Evolutionary conservation across 1,139 yeast species (phyloP), one percentile per base, ranked within the genome.

Genomic region (Geotrichum siamense): DNA sequence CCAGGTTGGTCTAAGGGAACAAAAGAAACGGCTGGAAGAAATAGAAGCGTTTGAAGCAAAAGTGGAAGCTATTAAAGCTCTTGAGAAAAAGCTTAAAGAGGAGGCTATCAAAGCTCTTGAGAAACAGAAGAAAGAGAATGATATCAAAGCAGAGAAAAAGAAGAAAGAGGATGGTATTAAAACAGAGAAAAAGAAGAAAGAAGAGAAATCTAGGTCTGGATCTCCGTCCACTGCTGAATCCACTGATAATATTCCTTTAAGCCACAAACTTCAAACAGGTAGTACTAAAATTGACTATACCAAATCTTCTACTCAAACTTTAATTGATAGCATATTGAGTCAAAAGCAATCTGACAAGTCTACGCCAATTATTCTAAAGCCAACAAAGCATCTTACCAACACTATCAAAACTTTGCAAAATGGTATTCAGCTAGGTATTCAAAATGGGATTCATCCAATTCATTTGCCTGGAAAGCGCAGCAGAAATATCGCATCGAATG

Each of bases 1-100:
- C 61, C 91, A 83, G 56, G 71, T 85, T 27, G 96, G 96, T 1
- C 52, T 72, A 41, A 64, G 75, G 3, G 96, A 86, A 56, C 94
- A 84, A 57, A 68, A 74, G 47, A 70, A 73, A 47, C 67, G 96
- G 43, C 48, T 75, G 36, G 87, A 79, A 38, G 76, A 81, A 54
- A 60, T 69, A 34, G 63, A 64, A 4, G 64, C 76, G 4, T 81
- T 83, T 56, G 80, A 82, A 30, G 58, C 60, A 31, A 66, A 65
- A 39, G 56, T 63, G 12, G 55, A 53, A 26, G 54, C 56, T 5
- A 51, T 67, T 31, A 47, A 53, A 27, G 46, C 44, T 10, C 48
- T 43, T 6, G 30, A 42, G 27, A 43, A 51, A 2, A 40, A 39
- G 12, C 29, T 22, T n/a, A 35, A 41, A 17, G 39, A 44, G 22